A percentile compares a stretch with the other conserved stretches of the same genome.
Evolutionary conservation across 257 asterid genomes (phyloP).

Genomic region (Rhazya stricta): DNA sequence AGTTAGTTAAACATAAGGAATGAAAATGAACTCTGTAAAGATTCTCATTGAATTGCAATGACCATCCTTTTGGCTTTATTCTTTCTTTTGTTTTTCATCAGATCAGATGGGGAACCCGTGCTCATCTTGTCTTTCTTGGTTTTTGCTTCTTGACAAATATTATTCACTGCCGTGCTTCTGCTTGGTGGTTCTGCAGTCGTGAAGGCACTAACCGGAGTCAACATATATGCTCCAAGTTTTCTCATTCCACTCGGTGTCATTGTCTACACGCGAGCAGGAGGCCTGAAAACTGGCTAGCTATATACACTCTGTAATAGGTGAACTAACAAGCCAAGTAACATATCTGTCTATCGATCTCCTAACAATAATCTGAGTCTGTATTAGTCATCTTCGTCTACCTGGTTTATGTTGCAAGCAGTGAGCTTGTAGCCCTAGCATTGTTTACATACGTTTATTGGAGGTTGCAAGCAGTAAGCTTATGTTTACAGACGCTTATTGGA

Average conservation of each 20-base stretch:
- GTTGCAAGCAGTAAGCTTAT: too few species aligned
- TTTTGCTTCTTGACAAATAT: conserved; percentile 91
- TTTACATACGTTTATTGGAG: too few species aligned
- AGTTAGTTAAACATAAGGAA: neutral
- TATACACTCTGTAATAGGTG: conserved; percentile 89
- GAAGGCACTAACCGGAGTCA: conserved; percentile 86
- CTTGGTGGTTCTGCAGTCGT: conserved; percentile 96
- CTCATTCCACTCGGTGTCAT: conserved; percentile 88
- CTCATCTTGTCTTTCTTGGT: conserved; percentile 71
- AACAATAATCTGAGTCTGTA: conserved; percentile 22
- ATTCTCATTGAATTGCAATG: neutral
- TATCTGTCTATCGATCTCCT: neutral
- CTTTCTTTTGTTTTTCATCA: conserved; percentile 13
- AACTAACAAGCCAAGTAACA: neutral
- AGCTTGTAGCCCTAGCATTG: conserved; percentile 74
- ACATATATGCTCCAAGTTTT: conserved; percentile 87
- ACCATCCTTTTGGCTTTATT: neutral
- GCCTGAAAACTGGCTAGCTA: conserved; percentile 92
- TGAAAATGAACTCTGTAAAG: neutral
- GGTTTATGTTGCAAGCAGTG: conserved; percentile 62
- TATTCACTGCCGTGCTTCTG: conserved; percentile 84
- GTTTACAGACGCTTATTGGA: conserved; percentile 60
- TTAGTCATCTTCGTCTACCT: conserved; percentile 79
- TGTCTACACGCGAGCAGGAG: conserved; percentile 85
- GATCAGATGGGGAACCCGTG: conserved; percentile 89